These are phyloP conservation scores for Lachancea sp. DNA, from an alignment of 805 yeast genomes.

Conservation along the genomic window DNA sequence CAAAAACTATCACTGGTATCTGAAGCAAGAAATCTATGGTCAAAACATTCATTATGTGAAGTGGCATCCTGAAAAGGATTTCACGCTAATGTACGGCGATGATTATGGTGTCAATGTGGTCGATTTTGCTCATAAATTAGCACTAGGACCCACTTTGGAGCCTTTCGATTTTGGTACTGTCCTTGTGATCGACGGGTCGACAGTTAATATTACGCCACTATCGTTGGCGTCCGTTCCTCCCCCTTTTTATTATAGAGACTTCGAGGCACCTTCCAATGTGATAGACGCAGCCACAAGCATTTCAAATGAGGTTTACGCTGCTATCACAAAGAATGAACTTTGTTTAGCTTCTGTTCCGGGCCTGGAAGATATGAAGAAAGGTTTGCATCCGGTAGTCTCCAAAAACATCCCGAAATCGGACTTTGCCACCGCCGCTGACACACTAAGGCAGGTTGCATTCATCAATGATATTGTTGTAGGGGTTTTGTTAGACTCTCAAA, in stretches of 20 bases:
- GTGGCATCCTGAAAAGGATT: constrained; percentile 90
- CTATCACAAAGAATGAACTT: constrained; percentile 43
- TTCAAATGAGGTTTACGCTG: constrained; percentile 53
- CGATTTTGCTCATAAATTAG: constrained; percentile 57
- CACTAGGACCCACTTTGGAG: constrained; percentile 59
- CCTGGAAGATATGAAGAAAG: constrained; percentile 39
- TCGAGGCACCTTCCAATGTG: constrained; percentile 50
- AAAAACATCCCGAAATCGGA: constrained; percentile 30
- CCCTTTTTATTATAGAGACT: constrained; percentile 71
- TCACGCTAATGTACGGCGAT: constrained; percentile 63
- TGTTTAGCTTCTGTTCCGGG: constrained; percentile 43
- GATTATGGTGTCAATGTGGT: constrained; percentile 47
- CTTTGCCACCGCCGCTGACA: constrained; percentile 39
- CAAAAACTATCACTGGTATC: constrained; percentile 92
- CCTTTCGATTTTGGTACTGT: constrained; percentile 76
- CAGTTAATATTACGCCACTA: constrained; percentile 72
- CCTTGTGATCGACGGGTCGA: constrained; percentile 71
- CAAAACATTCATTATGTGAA: constrained; percentile 38
- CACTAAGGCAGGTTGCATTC: constrained; percentile 59
- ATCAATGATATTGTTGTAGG: constrained; percentile 46
- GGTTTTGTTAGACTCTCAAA: constrained; percentile 51
- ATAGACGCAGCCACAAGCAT: constrained; percentile 58
- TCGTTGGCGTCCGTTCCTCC: constrained; percentile 89
- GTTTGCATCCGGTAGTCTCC: constrained; percentile 41
- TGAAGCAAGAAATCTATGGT: constrained; percentile 65